phyloP scores from a whole-genome alignment of 106 monocot genomes.

The Dendrobium officinale region DNA sequence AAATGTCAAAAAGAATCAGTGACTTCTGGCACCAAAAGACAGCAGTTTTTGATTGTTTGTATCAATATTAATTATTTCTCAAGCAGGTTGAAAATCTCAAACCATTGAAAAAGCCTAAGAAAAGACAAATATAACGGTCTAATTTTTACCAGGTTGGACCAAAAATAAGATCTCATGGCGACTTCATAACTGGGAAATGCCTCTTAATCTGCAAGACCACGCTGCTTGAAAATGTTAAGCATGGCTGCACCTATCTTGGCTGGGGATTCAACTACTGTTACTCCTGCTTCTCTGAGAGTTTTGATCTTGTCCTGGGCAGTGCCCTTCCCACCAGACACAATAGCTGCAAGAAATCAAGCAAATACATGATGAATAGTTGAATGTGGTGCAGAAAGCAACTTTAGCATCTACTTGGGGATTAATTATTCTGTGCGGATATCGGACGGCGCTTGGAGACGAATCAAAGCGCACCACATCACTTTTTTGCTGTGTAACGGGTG shows the following conservation, averaged over 20 bases:
- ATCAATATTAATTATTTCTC: neutral
- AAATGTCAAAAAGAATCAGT: constrained; percentile 5
- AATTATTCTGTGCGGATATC: too few species aligned
- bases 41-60: neutral
- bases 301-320: constrained; percentile 96
- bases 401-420: too few species aligned
- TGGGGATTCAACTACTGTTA: constrained; percentile 82
- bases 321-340: constrained; percentile 92
- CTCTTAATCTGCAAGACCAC: constrained; percentile 25
- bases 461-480: too few species aligned
- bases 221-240: constrained; percentile 75
- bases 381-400: too few species aligned
- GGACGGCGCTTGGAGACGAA: too few species aligned
- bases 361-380: neutral
- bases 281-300: constrained; percentile 76
- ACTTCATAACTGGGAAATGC: neutral
- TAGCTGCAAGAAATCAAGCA: constrained; percentile 44
- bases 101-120: neutral
- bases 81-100: neutral
- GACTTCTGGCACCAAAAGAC: neutral
- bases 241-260: constrained; percentile 89
- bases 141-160: too few species aligned
- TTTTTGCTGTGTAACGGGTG: too few species aligned
- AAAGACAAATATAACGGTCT: neutral
- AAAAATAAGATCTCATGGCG: neutral